Percentiles rank a stretch among this genome's conserved stretches.
These are phyloP conservation scores for Suhomyces emberorum DNA, from an alignment of 805 yeast species.

Conservation along the genomic window DNA sequence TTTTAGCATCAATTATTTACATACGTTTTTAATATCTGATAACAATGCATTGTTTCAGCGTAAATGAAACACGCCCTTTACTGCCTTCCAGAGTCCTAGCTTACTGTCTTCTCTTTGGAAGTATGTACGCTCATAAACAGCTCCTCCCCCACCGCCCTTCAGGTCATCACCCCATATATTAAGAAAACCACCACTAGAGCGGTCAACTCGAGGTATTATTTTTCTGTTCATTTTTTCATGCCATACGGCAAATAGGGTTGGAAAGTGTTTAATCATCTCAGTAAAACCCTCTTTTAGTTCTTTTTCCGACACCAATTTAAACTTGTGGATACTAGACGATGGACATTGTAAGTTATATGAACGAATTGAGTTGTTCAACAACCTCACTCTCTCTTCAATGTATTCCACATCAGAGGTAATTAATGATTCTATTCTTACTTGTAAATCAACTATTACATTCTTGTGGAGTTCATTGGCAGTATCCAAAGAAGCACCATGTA, in stretches of 20 bases:
- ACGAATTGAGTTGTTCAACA: constrained; percentile 25
- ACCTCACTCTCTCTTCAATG: constrained; percentile 18
- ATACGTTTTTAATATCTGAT: not conserved
- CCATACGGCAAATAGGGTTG: constrained; percentile 14
- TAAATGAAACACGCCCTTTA: constrained; percentile 24
- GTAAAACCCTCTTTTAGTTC: constrained; percentile 24
- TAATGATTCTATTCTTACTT: not conserved
- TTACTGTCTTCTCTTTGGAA: not conserved
- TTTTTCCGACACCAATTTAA: constrained; percentile 26
- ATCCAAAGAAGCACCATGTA: constrained; percentile 1
- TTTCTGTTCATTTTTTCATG: constrained; percentile 7
- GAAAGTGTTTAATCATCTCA: constrained; percentile 14
- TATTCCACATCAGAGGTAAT: constrained; percentile 13
- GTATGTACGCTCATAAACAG: not conserved
- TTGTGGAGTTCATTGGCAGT: constrained; percentile 3
- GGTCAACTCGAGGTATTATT: not conserved
- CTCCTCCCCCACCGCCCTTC: constrained; percentile 10
- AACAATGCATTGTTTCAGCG: not conserved
- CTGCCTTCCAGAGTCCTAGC: constrained; percentile 26
- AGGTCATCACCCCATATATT: constrained; percentile 8
- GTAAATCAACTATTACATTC: not conserved
- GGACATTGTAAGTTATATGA: constrained; percentile 40
- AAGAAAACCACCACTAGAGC: constrained; percentile 3
- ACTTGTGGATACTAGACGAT: constrained; percentile 33
- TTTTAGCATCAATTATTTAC: constrained; percentile 3